These are phyloP conservation scores for Pseudocohnilembus persalinus DNA, from an alignment of 169 alveolate genomes.

Conservation along the genomic window DNA sequence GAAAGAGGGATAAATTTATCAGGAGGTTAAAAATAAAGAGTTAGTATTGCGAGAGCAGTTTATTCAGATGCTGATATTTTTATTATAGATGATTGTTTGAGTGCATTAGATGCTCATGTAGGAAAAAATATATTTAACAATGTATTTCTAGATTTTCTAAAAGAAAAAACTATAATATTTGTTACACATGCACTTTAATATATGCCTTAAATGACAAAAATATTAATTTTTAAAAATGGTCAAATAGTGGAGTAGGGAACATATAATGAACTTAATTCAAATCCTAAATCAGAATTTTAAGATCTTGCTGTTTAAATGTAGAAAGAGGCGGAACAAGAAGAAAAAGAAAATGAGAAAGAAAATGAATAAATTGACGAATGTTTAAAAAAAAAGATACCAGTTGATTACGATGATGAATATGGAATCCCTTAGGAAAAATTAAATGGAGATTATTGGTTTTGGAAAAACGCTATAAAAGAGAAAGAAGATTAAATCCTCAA, in stretches of 20 bases:
- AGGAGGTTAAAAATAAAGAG: conserved; percentile 60
- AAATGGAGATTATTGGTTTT: too few relatives aligned
- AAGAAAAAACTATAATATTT: conserved; percentile 63
- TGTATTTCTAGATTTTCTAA: conserved; percentile 43
- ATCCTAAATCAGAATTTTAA: conserved; percentile 11
- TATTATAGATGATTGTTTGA: conserved; percentile 63
- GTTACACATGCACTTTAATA: conserved; percentile 70
- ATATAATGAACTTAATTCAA: conserved; percentile 25
- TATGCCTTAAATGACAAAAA: conserved; percentile 37
- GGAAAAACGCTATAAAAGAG: background rate
- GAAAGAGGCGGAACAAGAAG: conserved; percentile 32
- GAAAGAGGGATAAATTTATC: conserved; percentile 38
- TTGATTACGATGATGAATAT: background rate
- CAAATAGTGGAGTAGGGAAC: conserved; percentile 46
- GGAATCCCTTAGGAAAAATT: background rate
- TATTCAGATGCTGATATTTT: conserved; percentile 61
- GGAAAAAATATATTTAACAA: conserved; percentile 61
- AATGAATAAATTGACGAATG: background rate
- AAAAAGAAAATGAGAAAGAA: background rate
- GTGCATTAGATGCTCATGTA: conserved; percentile 70
- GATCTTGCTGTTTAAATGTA: conserved; percentile 26
- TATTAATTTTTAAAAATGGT: conserved; percentile 50
- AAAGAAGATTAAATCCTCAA: too few relatives aligned
- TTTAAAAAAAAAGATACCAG: background rate
- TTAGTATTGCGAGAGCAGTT: conserved; percentile 63